phyloP scores from a whole-genome alignment of 306 rosid genomes.

The Cicer cuneatum region DNA sequence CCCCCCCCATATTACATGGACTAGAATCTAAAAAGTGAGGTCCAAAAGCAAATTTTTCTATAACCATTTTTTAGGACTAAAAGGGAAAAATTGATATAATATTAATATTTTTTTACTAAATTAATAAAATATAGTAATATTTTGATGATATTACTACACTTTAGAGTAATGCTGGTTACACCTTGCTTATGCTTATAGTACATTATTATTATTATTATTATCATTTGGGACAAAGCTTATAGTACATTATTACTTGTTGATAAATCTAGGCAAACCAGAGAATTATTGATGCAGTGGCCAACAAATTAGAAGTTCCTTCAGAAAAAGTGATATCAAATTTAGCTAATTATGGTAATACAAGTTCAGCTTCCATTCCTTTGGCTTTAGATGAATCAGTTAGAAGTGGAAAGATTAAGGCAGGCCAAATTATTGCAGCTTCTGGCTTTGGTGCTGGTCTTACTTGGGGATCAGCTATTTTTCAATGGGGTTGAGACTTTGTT shows the following conservation, averaged over 20 bases:
- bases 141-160: not conserved
- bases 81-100: no score
- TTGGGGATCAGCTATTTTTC: conserved; percentile 80
- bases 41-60: no score
- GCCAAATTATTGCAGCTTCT: conserved; percentile 81
- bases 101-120: no score
- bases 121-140: not conserved
- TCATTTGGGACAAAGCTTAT: not conserved
- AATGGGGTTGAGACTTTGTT: conserved; percentile 61
- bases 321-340: conserved; percentile 86
- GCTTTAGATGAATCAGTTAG: conserved; percentile 94
- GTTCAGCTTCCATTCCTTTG: conserved; percentile 90
- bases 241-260: conserved; percentile 7
- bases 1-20: no score
- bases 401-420: conserved; percentile 73
- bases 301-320: conserved; percentile 71
- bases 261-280: conserved; percentile 86
- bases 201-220: no score
- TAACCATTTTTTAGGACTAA: no score
- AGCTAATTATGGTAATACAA: conserved; percentile 91
- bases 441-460: conserved; percentile 96
- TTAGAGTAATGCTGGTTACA: not conserved
- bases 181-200: not conserved
- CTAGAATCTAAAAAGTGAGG: no score
- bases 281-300: conserved; percentile 83